These are phyloP conservation scores for Flaveria bidentis DNA, from an alignment of 129 eudicot genomes.

Conservation along the genomic window DNA sequence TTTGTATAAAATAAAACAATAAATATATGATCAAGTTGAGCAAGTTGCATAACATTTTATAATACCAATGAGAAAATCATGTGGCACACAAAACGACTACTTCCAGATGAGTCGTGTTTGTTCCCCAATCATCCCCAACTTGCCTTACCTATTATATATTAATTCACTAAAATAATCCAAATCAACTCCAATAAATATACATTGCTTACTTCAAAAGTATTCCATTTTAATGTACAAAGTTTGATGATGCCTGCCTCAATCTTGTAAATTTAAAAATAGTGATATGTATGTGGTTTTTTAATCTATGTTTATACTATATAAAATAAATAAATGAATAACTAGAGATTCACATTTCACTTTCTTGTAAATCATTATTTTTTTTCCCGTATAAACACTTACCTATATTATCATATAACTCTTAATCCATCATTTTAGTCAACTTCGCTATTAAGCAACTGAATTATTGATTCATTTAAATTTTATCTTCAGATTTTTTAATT, in stretches of 20 bases:
- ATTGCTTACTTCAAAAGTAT: constrained; percentile 6
- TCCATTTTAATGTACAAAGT: constrained; percentile 13
- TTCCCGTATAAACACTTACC: no score
- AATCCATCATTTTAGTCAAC: no score
- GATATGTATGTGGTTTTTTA: no score
- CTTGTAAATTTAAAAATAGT: neutral
- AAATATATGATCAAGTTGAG: constrained; percentile 24
- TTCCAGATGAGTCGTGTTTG: constrained; percentile 39
- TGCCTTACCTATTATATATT: constrained; percentile 14
- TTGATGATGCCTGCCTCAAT: neutral
- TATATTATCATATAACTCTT: no score
- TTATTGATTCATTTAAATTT: no score
- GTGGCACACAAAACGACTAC: constrained; percentile 33
- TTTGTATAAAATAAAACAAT: neutral
- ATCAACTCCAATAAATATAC: constrained; percentile 19
- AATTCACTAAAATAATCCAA: neutral
- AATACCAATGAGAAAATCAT: constrained; percentile 23
- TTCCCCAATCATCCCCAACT: constrained; percentile 37
- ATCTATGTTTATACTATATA: no score
- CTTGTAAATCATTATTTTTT: no score
- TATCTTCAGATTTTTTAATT: no score
- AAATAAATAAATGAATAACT: no score
- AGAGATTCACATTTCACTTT: no score
- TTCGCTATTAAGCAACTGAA: no score
- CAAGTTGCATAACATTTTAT: constrained; percentile 41